Conservation (phyloP, 2,329 filamentous ascomycete species). For the Aspergillus sp. region DNA sequence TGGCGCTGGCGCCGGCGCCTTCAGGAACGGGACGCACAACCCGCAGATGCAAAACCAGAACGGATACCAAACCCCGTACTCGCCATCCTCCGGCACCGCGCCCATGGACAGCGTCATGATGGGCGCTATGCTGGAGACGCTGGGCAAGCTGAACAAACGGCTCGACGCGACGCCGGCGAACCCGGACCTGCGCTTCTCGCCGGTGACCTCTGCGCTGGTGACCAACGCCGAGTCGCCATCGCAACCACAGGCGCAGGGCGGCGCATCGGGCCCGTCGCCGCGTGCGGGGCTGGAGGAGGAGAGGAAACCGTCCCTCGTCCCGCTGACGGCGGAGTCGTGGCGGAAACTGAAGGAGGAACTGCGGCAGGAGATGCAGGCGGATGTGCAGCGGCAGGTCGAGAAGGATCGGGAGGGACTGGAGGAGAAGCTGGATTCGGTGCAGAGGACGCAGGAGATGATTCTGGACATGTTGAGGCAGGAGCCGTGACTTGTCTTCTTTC, state of each 20-base stretch:
- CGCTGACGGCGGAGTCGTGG: background rate
- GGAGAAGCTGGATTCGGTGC: slow-evolving; percentile 28
- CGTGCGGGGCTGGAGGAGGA: background rate
- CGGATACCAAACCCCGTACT: slow-evolving; percentile 4
- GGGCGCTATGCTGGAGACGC: slow-evolving; percentile 26
- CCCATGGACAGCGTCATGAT: slow-evolving; percentile 17
- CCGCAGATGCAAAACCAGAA: slow-evolving; percentile 9
- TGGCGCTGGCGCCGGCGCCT: too few relatives aligned
- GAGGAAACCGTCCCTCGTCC: background rate
- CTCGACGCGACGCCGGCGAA: slow-evolving; percentile 19
- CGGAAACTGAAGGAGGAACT: slow-evolving; percentile 24
- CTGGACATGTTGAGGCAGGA: slow-evolving; percentile 32
- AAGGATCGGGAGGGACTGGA: slow-evolving; percentile 24
- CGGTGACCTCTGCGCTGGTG: slow-evolving; percentile 17
- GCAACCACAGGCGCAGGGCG: slow-evolving; percentile 1
- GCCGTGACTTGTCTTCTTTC: slow-evolving; percentile 8
- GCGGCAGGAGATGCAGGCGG: slow-evolving; percentile 22
- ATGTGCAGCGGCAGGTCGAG: slow-evolving; percentile 25
- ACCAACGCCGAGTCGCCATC: slow-evolving; percentile 1
- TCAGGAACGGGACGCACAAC: slow-evolving; percentile 1
- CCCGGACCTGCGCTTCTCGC: slow-evolving; percentile 11
- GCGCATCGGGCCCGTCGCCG: background rate
- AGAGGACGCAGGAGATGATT: slow-evolving; percentile 34
- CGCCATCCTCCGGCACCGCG: slow-evolving; percentile 8
- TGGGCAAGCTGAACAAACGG: slow-evolving; percentile 29